A percentile compares a stretch with the other conserved stretches of the same genome.
These are phyloP conservation scores for Cutaneotrichosporon cutaneum DNA, from an alignment of 1,284 basidiomycete genomes.

Conservation along the genomic window DNA sequence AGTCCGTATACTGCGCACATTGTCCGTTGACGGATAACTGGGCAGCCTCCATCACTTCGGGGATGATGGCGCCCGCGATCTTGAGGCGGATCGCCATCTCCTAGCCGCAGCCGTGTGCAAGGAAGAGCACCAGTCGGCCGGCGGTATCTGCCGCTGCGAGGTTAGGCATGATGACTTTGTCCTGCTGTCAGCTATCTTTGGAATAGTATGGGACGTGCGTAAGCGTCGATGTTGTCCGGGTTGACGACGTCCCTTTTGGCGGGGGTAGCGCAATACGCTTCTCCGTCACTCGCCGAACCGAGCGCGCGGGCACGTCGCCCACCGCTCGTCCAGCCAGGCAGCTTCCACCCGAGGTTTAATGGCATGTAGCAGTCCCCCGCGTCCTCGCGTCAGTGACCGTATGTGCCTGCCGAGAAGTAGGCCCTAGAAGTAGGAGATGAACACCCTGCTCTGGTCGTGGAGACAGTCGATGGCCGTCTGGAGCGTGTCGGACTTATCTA, in stretches of 20 bases:
- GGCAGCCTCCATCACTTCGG: not conserved
- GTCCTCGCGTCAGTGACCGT: conserved; percentile 29
- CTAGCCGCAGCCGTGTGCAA: conserved; percentile 24
- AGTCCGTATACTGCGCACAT: conserved; percentile 29
- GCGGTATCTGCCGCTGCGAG: conserved; percentile 32
- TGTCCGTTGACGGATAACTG: conserved; percentile 22
- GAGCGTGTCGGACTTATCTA: conserved; percentile 15
- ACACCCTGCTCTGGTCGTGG: conserved; percentile 39
- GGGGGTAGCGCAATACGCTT: conserved; percentile 35
- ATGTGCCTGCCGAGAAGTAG: conserved; percentile 49
- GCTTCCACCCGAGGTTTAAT: too few species aligned
- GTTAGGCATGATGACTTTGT: conserved; percentile 12
- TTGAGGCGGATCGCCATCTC: conserved; percentile 36
- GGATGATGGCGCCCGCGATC: conserved; percentile 33
- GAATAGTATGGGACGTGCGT: conserved; percentile 18
- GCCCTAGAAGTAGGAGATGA: conserved; percentile 52
- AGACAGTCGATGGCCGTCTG: conserved; percentile 8
- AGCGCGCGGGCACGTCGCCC: conserved; percentile 7
- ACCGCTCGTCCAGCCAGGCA: conserved; percentile 17
- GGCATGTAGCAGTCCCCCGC: not conserved
- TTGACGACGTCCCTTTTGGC: conserved; percentile 48
- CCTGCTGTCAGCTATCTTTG: conserved; percentile 1
- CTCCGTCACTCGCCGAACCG: conserved; percentile 10
- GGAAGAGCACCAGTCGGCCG: conserved; percentile 42
- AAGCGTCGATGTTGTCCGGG: conserved; percentile 48